Base-by-base conservation (phyloP, 768 basidiomycete species). In the Macrolepiota fuliginosa region DNA sequence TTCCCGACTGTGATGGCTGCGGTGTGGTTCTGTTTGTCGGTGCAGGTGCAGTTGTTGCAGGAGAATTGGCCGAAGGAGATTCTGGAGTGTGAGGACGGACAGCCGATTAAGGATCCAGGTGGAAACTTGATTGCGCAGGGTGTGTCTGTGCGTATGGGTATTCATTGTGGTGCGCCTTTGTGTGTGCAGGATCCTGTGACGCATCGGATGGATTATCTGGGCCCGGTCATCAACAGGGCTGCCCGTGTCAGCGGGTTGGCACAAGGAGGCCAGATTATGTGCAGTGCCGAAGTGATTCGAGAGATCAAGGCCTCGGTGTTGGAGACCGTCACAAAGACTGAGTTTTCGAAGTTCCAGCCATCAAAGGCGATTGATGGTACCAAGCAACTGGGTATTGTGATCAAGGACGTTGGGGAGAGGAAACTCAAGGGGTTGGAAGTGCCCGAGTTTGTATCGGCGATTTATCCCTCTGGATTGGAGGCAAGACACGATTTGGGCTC, bases 201-300 rank as follows among this genome's bases (percentile, higher is more conserved):
- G 3, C 79, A 87, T 62, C 90, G 97, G 49, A 98, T 99, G 97
- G 96, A 98, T 72, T 98, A 98, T 74, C 92, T 96, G 68, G 96
- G 96, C 0, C 89, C 94, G 1, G 93, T 97, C 86, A 94, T 96
- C 66, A 98, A 98, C 73, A 91, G 95, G 35, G 83, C 96, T 0
- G 87, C 96, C 4, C 84, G 96, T 42, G 92, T 99, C 68, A 85
- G 80, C 62, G 86, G 88, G 22, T 83, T 79, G 61, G 95, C 97
- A 0, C 85, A 86, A 9, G 97, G 97, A 6, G 97, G 97, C 0
- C 94, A 98, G 72, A 92, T 98, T 70, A 89, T 91, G 85, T 90
- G 92, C 69, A 94, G 92, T 69, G 83, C 87, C 2, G 94, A 97
- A 61, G 88, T 96, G 65, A 80, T 94, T 56, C 84, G 88, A 59